Evolutionary conservation across 1,284 basidiomycete species (phyloP), one percentile per base, ranked within the genome.

Genomic region (Cryptococcus deneoformans): DNA sequence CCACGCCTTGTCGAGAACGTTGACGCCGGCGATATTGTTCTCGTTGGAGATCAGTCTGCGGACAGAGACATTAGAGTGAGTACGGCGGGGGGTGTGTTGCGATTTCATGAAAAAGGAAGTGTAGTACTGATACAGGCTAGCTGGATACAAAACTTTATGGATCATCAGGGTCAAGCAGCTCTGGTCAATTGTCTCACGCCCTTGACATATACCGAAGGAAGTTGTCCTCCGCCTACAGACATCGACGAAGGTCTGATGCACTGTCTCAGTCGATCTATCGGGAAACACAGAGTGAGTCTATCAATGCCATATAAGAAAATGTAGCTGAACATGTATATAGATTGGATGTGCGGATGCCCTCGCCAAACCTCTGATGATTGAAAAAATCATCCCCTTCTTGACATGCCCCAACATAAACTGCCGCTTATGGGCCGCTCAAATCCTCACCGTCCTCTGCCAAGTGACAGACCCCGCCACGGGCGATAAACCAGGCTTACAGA

Each of bases 241-340:
- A 51, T 38, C 3, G 50, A 51, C 50, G 50, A 51, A 51, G 39
- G 39, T 10, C 6, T 51, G 7, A 51, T 51, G 37, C 38, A 40
- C 20, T 51, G 50, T 42, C 50, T 51, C 36, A 39, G 16, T 39
- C 50, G 39, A 9, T 16, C 38, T 24, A 51, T 51, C 11, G 35
- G 36, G 2, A 39, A 51, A 29, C 38, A 51, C 16, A 5, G 37
- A 11, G 50, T 51, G 16, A 40, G 50, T 51, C 11, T 20, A 8
- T 82, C 94, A 49, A 84, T 91, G 57, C 96, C 94, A 76, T 93
- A 90, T 69, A 79, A 98, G 60, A 88, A 87, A 68, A 86, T 86
- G 40, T 88, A 96, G 40, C 82, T 97, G 39, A 37, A 20, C 20
- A 20, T 20, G 20, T 20, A 20, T 67, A 10, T 51, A 91, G 88